Conservation (phyloP, 2,329 filamentous ascomycete genomes). For the Colletotrichum shisoi region DNA sequence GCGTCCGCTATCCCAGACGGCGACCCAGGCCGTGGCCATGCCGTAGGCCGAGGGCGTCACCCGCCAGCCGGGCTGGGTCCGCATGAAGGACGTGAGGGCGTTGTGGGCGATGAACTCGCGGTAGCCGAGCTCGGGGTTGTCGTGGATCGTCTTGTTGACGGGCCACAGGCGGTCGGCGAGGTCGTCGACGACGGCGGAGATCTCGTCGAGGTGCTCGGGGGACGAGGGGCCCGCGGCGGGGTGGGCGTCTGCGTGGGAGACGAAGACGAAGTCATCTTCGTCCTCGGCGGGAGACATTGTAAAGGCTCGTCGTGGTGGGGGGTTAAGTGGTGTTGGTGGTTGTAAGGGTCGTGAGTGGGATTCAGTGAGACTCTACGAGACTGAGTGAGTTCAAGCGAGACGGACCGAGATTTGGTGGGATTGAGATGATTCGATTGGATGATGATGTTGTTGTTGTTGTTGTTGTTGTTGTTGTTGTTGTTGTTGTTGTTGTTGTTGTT, state of each 20-base stretch:
- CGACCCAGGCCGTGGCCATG: slow-evolving; percentile 62
- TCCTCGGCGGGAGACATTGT: neutral
- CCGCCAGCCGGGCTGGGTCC: slow-evolving; percentile 54
- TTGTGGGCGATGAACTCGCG: slow-evolving; percentile 48
- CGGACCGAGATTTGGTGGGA: no score
- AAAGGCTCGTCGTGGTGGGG: neutral
- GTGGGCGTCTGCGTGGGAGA: slow-evolving; percentile 27
- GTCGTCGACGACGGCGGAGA: slow-evolving; percentile 22
- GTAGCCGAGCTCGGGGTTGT: slow-evolving; percentile 45
- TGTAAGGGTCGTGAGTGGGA: neutral
- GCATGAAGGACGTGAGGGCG: slow-evolving; percentile 58
- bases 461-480: no score
- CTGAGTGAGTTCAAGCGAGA: no score
- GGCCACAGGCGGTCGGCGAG: slow-evolving; percentile 37
- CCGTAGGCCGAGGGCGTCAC: slow-evolving; percentile 61
- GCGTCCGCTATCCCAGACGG: slow-evolving; percentile 56
- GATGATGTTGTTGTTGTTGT: no score
- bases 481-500: no score
- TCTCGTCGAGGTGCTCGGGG: slow-evolving; percentile 19
- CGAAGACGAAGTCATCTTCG: slow-evolving; percentile 30
- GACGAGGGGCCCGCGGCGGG: neutral
- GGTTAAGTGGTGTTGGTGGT: neutral
- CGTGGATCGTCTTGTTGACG: slow-evolving; percentile 41
- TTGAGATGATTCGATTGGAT: neutral
- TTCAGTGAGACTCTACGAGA: neutral